Percentiles rank a stretch among this genome's conserved stretches.
phyloP scores from a whole-genome alignment of 2,329 filamentous ascomycete genomes.

The Microcyclospora pomicola region DNA sequence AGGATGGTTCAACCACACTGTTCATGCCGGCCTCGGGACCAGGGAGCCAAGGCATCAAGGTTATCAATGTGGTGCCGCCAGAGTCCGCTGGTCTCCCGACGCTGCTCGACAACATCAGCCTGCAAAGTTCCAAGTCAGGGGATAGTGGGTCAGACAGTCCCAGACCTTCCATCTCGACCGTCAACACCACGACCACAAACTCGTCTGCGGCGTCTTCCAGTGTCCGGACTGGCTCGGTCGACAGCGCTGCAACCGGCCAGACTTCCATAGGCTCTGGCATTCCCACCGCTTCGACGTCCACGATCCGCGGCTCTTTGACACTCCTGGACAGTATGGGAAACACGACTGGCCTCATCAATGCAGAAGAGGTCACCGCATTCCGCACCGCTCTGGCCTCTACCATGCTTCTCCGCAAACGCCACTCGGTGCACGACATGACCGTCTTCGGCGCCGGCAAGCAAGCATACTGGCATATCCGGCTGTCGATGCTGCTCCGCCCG shows the following conservation, averaged over 20 bases:
- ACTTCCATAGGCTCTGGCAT: constrained; percentile 4
- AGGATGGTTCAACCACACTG: constrained; percentile 48
- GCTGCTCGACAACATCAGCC: constrained; percentile 13
- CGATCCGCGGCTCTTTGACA: constrained; percentile 43
- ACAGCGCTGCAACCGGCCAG: constrained; percentile 6
- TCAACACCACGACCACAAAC: constrained; percentile 8
- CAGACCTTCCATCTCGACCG: constrained; percentile 16
- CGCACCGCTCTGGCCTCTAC: constrained; percentile 52
- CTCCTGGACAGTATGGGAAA: constrained; percentile 43
- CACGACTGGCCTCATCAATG: constrained; percentile 51
- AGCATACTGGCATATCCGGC: constrained; percentile 85
- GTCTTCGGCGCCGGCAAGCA: constrained; percentile 83
- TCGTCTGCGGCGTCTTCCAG: constrained; percentile 16
- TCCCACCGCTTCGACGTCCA: constrained; percentile 24
- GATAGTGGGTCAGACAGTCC: constrained; percentile 12
- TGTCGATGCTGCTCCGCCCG: constrained; percentile 60
- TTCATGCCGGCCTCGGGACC: constrained; percentile 54
- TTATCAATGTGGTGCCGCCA: constrained; percentile 41
- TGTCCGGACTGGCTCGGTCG: constrained; percentile 13
- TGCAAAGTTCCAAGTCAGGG: constrained; percentile 16
- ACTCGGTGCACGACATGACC: constrained; percentile 58
- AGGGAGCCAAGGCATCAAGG: constrained; percentile 48
- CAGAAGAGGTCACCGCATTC: constrained; percentile 55
- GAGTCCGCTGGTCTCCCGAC: constrained; percentile 14
- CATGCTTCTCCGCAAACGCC: constrained; percentile 48